Evolutionary conservation across 2,329 filamentous ascomycete genomes (phyloP), one percentile per base, ranked within the genome.

Genomic region (Neobulgaria alba): DNA sequence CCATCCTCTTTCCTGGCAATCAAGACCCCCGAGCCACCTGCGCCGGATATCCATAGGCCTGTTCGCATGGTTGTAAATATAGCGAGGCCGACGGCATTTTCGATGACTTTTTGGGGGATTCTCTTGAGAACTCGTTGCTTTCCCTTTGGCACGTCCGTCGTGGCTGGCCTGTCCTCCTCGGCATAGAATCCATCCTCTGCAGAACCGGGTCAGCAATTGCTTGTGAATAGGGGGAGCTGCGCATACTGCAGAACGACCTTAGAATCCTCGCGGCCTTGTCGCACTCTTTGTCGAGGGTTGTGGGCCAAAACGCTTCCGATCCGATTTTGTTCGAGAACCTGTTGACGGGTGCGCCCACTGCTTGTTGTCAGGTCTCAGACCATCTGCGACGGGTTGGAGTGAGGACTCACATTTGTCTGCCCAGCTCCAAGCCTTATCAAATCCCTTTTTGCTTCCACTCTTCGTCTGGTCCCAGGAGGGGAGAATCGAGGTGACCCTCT

Each of bases 31-130:
- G 86, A 90, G 29, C 90, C 90, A 19, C 89, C 89, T 12, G 88
- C 89, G 33, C 90, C 90, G 33, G 85, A 90, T 53, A 94, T 73
- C 85, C 89, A 95, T 21, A 95, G 67, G 10, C 90, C 90, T 10
- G 86, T 90, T 45, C 90, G 81, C 87, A 95, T 94, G 20, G 87
- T 94, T 1, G 89, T 95, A 66, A 95, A 95, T 52, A 96, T 85
- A 40, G 87, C 89, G 43, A 96, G 73, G 9, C 87, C 90, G 52
- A 90, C 87, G 19, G 89, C 88, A 64, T 92, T 85, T 57, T 85
- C 78, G 53, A 96, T 86, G 42, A 95, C 86, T 57, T 82, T 75
- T 42, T 80, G 68, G 0, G 90, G 90, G 19, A 96, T 95, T 66
- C 88, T 92, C 64, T 90, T 86, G 38, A 71, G 63, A 1, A 56